These are phyloP conservation scores for Fusarium torreyae DNA, from an alignment of 2,329 filamentous ascomycete species.

Conservation along the genomic window DNA sequence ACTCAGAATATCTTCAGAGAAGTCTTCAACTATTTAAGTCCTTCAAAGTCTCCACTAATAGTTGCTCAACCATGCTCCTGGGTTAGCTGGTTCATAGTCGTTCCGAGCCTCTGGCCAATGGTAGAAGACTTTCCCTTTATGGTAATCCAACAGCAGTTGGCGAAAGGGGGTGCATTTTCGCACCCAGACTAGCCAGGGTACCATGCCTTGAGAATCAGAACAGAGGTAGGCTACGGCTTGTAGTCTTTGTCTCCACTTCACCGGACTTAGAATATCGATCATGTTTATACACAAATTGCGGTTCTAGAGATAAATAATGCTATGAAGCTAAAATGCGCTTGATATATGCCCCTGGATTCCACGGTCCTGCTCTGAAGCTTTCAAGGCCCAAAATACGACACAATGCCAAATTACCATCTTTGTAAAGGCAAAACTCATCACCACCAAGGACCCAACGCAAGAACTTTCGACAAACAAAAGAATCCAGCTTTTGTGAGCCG, in stretches of 20 bases:
- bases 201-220: too few species aligned
- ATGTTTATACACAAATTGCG: too few species aligned
- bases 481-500: not conserved
- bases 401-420: not conserved
- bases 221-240: too few species aligned
- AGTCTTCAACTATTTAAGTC: not conserved
- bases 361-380: not conserved
- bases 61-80: not conserved
- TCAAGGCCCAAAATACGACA: conserved; percentile 5
- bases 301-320: too few species aligned
- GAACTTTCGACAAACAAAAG: not conserved
- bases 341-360: conserved; percentile 1
- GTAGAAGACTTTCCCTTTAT: too few species aligned
- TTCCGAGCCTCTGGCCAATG: too few species aligned
- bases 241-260: too few species aligned
- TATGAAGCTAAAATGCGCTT: not conserved
- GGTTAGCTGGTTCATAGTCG: too few species aligned
- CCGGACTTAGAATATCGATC: too few species aligned
- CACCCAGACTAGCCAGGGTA: too few species aligned
- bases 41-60: not conserved
- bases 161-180: too few species aligned
- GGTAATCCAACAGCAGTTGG: too few species aligned
- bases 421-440: not conserved
- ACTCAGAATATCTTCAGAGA: not conserved
- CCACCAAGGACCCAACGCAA: conserved; percentile 2